A percentile compares a stretch with the other conserved stretches of the same genome.
These are phyloP conservation scores for Haplosporangium sp. DNA, from an alignment of 371 early-diverging fungal genomes.

Conservation along the genomic window DNA sequence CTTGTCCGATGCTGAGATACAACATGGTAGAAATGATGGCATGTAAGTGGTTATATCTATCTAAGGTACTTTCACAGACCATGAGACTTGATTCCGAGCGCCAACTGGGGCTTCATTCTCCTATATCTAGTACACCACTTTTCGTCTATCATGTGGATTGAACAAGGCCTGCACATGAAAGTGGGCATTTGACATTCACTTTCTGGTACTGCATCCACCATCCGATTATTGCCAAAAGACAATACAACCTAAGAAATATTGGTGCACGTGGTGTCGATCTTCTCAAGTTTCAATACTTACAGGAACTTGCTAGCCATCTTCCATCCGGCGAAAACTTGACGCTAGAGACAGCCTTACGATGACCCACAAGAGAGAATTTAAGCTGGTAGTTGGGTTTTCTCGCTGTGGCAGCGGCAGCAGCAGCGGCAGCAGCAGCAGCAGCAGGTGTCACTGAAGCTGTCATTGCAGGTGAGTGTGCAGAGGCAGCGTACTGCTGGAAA, in stretches of 20 bases:
- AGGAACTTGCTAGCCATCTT: constrained; percentile 93
- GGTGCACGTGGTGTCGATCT: too few relatives aligned
- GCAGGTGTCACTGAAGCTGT: neutral
- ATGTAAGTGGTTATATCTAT: too few relatives aligned
- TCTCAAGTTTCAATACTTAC: constrained; percentile 60
- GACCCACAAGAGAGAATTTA: constrained; percentile 91
- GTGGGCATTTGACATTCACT: too few relatives aligned
- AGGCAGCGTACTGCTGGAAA: neutral
- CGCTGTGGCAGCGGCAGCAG: constrained; percentile 35
- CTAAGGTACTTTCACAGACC: too few relatives aligned
- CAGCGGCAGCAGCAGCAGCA: constrained; percentile 8
- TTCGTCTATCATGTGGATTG: too few relatives aligned
- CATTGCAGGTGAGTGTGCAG: neutral
- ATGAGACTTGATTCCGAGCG: too few relatives aligned
- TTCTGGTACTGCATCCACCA: too few relatives aligned
- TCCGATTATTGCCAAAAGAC: too few relatives aligned
- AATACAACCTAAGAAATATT: too few relatives aligned
- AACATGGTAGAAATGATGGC: neutral
- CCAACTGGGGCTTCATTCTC: too few relatives aligned
- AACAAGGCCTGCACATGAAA: too few relatives aligned
- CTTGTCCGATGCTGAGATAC: constrained; percentile 81
- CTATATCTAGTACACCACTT: too few relatives aligned
- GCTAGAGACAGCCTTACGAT: constrained; percentile 93
- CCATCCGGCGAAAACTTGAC: constrained; percentile 99
- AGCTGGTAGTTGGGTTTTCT: constrained; percentile 89